Evolutionary conservation across 2,329 filamentous ascomycete genomes (phyloP).

Genomic region (Ophiostoma australiae): DNA sequence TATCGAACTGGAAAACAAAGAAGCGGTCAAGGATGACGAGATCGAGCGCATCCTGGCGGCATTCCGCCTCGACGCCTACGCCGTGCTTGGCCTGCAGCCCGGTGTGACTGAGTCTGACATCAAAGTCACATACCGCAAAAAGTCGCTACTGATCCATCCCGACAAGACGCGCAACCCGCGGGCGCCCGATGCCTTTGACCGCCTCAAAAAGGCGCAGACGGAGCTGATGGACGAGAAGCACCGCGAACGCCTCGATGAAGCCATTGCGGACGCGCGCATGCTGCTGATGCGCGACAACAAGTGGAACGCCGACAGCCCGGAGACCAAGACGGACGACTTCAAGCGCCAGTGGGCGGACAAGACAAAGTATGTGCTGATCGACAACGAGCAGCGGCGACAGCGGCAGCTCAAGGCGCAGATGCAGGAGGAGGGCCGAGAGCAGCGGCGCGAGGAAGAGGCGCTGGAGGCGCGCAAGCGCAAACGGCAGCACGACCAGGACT

Average conservation of each 20-base stretch:
- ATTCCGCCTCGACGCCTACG: slow-evolving; percentile 77
- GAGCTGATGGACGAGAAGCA: slow-evolving; percentile 92
- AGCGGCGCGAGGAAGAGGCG: slow-evolving; percentile 81
- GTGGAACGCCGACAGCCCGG: slow-evolving; percentile 81
- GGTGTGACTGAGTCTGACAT: slow-evolving; percentile 95
- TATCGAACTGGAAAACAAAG: slow-evolving; percentile 78
- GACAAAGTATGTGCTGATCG: slow-evolving; percentile 81
- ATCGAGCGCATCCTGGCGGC: slow-evolving; percentile 91
- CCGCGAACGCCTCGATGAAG: slow-evolving; percentile 80
- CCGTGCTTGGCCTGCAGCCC: slow-evolving; percentile 90
- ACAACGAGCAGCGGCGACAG: slow-evolving; percentile 80
- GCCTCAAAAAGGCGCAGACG: slow-evolving; percentile 89
- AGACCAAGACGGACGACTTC: slow-evolving; percentile 80
- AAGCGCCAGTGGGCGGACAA: slow-evolving; percentile 84
- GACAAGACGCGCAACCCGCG: slow-evolving; percentile 91
- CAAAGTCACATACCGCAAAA: slow-evolving; percentile 88
- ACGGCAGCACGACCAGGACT: slow-evolving; percentile 88
- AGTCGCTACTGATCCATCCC: slow-evolving; percentile 97
- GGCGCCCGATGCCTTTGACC: slow-evolving; percentile 93
- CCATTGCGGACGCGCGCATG: slow-evolving; percentile 92
- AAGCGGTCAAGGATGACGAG: slow-evolving; percentile 94
- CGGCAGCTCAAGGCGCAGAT: slow-evolving; percentile 89
- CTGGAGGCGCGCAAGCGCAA: slow-evolving; percentile 74
- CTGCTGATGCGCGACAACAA: slow-evolving; percentile 91
- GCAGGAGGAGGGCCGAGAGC: slow-evolving; percentile 90